Evolutionary conservation across 371 early-diverging fungal genomes (phyloP), one percentile per base, ranked within the genome.

Genomic region (Chytridium lagenaria): DNA sequence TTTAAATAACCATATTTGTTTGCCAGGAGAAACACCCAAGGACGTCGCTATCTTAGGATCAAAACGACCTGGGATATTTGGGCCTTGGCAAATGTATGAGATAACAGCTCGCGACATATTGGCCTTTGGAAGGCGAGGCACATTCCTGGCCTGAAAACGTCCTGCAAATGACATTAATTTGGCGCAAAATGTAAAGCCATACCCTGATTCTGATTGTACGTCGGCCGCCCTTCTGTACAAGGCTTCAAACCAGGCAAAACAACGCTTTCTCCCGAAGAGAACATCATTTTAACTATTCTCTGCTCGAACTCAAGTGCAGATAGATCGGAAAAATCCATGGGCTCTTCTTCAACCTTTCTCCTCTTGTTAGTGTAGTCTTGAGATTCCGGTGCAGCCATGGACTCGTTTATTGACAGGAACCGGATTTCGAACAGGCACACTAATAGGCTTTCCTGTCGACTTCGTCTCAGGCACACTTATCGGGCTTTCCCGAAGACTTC

Each of bases 41-140:
- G 77, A 86, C 36, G 80, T 28, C 0, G 98, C 97, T 0, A 89
- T 90, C 15, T 86, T 66, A 15, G 86, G 81, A 71, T 94, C 86
- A 79, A 97, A 96, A 75, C 93, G 96, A 16, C 97, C 95, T 0
- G 88, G 89, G 19, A 91, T 84, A 0, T 81, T 85, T 0, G 94
- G 90, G 0, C 95, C 93, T 64, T 89, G 88, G 75, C 91, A 90
- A 22, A 95, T 89, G 72, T 92, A 96, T 39, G 88, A 87, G 49
- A 92, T 77, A 1, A 89, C 71, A 49, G 52, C 68, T 34, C 33
- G 7, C 30, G 68, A 68, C 28, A 7, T 2, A 1, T 16, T 30
- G 15, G 51, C 19, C 5, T 19, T 5, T 23, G 68, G 68, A 7
- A 51, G 50, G 10, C n/a, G 65, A 64, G 16, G 28, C 23, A 65